phyloP scores from a whole-genome alignment of 345 rosid species.

The Firmiana major region DNA sequence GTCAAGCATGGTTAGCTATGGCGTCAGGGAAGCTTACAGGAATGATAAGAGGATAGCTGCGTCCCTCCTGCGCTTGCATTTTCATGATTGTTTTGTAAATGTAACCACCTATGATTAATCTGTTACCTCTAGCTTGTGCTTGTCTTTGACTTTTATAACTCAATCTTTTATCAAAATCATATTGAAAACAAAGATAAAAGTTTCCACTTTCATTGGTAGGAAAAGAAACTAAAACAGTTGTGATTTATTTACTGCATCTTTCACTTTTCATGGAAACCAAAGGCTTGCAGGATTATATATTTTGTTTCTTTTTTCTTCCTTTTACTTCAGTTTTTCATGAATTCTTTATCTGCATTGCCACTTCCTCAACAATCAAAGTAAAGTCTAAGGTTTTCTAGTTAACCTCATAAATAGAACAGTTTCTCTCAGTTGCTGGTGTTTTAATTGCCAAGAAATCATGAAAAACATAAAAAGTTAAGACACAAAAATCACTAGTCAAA shows the following conservation, averaged over 20 bases:
- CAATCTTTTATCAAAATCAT: neutral
- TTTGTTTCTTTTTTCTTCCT: neutral
- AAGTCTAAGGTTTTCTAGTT: neutral
- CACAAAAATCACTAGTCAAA: neutral
- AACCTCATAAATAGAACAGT: neutral
- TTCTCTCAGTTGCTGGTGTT: neutral
- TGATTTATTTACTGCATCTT: neutral
- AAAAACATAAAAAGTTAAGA: neutral
- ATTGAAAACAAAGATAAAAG: neutral
- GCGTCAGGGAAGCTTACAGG: constrained; percentile 58
- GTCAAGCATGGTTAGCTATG: constrained; percentile 51
- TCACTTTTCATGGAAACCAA: neutral
- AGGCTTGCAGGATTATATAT: neutral
- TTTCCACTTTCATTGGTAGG: neutral
- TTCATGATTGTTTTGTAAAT: constrained; percentile 83
- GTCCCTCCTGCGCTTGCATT: constrained; percentile 81
- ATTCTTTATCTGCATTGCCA: neutral
- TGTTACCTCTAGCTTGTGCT: neutral
- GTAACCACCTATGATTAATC: constrained; percentile 33
- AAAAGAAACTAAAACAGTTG: neutral
- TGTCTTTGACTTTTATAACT: neutral
- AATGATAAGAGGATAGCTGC: constrained; percentile 77
- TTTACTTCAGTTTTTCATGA: neutral
- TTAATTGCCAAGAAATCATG: neutral
- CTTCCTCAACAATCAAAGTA: neutral